Evolutionary conservation across 306 rosid species (phyloP), one percentile per base, ranked within the genome.

Genomic region (Abrus pulchellus): DNA sequence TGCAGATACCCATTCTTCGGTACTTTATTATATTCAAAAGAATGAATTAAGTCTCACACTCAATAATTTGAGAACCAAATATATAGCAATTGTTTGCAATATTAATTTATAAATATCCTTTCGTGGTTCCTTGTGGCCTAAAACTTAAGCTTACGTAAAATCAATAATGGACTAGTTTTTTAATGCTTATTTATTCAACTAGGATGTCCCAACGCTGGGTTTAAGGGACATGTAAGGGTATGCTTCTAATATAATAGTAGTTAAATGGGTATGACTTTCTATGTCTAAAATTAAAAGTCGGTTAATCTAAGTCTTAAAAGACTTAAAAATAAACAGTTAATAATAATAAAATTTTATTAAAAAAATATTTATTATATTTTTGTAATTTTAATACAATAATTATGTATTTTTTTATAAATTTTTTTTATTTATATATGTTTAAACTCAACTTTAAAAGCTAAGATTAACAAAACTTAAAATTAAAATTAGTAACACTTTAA

Each of bases 1-100:
- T 62, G 83, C 90, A 91, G 89, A 84, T 81, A 84, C 91, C 95
- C 95, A 89, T 64, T 76, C 55, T 55, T 32, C 48, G 50, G 3
- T 52, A 48, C 5, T 62, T 61, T 62, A 48, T 62, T 64, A 30
- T 40, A 77, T 9, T 49, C 48, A 50, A 33, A 20, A 13, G 43
- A 27, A 63, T 10, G n/a, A 2, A 53, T 9, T 27, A 56, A 56
- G 30, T 13, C 29, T 41, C 3, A 28, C 10, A 2, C 44, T 49
- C 47, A n/a, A 1, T 47, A 70, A 50, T 30, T 48, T 33, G 32
- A 70, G 4, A 28, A n/a, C 47, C 33, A 3, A 70, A 49, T 70
- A 70, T 70, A 70, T 70, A 70, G 62, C 61, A 50, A 70, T 50
- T 2, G 3, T 60, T 74, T 59, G 55, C 32, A 45, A 29, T 30